Percentiles rank a stretch among this genome's conserved stretches.
Conservation (phyloP, 2,329 filamentous ascomycete species). For the Fulvia fulva region DNA sequence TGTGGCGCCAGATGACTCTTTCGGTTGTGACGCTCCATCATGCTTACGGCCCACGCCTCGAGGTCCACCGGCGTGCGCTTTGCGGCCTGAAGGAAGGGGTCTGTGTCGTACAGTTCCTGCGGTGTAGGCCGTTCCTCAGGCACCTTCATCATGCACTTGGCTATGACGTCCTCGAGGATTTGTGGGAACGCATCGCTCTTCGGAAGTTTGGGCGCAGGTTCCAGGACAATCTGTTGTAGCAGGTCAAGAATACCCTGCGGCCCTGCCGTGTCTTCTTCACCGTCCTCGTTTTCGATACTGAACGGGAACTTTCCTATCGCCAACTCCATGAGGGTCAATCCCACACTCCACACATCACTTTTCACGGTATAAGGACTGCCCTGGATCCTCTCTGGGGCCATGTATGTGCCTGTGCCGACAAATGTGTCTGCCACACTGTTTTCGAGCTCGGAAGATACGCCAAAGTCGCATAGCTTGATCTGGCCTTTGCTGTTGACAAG, state of each 20-base stretch:
- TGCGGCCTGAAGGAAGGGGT: conserved; percentile 91
- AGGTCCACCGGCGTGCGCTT: conserved; percentile 95
- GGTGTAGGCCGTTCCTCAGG: conserved; percentile 87
- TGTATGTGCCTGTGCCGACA: conserved; percentile 97
- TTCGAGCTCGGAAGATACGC: conserved; percentile 95
- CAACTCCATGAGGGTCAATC: conserved; percentile 90
- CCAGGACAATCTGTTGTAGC: conserved; percentile 94
- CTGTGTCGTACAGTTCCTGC: conserved; percentile 85
- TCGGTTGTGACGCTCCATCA: conserved; percentile 93
- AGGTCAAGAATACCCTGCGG: conserved; percentile 95
- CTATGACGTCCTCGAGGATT: conserved; percentile 94
- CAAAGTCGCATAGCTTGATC: conserved; percentile 98
- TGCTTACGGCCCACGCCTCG: conserved; percentile 84
- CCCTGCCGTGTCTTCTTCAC: conserved; percentile 60
- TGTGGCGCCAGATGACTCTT: conserved; percentile 87
- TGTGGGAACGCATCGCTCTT: conserved; percentile 96
- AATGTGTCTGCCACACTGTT: conserved; percentile 98
- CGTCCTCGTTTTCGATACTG: conserved; percentile 77
- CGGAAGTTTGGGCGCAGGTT: conserved; percentile 86
- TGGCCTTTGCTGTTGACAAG: conserved; percentile 88
- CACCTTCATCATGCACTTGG: conserved; percentile 88
- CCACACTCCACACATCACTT: conserved; percentile 98
- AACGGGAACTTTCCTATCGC: conserved; percentile 98
- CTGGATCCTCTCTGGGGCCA: conserved; percentile 97
- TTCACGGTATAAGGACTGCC: conserved; percentile 97